phyloP scores from a whole-genome alignment of 768 basidiomycete species.

The Leccinum fibrillosum region DNA sequence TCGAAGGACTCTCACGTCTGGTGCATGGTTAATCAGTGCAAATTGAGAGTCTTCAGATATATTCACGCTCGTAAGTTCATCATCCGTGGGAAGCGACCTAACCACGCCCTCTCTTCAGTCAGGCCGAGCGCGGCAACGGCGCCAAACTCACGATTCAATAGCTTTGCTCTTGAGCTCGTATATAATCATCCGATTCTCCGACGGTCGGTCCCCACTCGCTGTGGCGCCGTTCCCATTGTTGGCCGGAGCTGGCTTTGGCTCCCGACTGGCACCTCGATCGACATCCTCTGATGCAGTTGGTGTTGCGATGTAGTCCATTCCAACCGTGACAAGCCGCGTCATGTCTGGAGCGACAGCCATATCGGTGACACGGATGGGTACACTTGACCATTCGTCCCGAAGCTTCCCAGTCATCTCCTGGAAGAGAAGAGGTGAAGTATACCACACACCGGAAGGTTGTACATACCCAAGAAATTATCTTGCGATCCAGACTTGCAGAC shows the following conservation, averaged over 20 bases:
- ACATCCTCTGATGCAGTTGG: conserved; percentile 14
- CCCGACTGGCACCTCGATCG: conserved; percentile 33
- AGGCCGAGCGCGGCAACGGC: conserved; percentile 7
- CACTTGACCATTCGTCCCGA: conserved; percentile 63
- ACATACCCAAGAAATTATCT: conserved; percentile 79
- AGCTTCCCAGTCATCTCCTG: conserved; percentile 77
- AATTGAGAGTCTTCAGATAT: conserved; percentile 83
- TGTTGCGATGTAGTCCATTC: conserved; percentile 48
- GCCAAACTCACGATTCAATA: conserved; percentile 57
- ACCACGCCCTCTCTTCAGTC: conserved; percentile 5
- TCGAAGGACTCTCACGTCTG: conserved; percentile 58
- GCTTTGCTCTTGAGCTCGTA: conserved; percentile 72
- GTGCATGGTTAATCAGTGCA: conserved; percentile 83
- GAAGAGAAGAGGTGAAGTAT: conserved; percentile 10
- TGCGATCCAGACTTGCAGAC: conserved; percentile 83
- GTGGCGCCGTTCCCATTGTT: conserved; percentile 32
- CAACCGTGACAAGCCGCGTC: conserved; percentile 80
- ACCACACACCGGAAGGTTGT: neutral
- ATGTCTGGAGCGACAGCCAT: conserved; percentile 86
- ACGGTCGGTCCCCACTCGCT: conserved; percentile 34
- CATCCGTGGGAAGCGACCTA: conserved; percentile 65
- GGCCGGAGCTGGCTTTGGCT: conserved; percentile 31
- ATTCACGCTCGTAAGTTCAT: conserved; percentile 86
- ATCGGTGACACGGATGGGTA: conserved; percentile 80
- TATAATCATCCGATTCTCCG: conserved; percentile 66